These are phyloP conservation scores for Clarireedia paspali DNA, from an alignment of 2,329 filamentous ascomycete genomes.

Conservation along the genomic window DNA sequence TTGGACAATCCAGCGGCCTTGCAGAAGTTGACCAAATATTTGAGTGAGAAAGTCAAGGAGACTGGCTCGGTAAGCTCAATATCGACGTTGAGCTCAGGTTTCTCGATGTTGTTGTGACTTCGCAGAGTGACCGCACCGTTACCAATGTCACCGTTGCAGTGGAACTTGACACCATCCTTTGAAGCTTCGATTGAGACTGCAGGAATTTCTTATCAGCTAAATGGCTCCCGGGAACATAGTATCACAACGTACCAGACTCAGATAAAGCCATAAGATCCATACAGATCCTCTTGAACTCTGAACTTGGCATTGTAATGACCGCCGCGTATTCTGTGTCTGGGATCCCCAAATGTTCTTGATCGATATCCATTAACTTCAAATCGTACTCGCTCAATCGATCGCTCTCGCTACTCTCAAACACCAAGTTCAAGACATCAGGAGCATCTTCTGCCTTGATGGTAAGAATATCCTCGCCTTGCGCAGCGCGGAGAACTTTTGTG, in stretches of 20 bases:
- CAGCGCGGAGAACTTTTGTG: slow-evolving; percentile 93
- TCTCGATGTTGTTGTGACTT: slow-evolving; percentile 81
- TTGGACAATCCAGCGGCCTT: slow-evolving; percentile 82
- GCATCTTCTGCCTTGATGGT: slow-evolving; percentile 97
- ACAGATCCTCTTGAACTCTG: slow-evolving; percentile 92
- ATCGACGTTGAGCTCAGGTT: slow-evolving; percentile 75
- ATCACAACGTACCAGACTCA: slow-evolving; percentile 68
- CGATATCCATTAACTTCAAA: slow-evolving; percentile 99
- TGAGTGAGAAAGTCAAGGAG: slow-evolving; percentile 91
- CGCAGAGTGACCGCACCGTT: slow-evolving; percentile 90
- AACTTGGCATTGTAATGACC: slow-evolving; percentile 78
- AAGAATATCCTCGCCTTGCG: slow-evolving; percentile 87
- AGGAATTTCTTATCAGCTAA: slow-evolving; percentile 13
- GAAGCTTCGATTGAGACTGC: slow-evolving; percentile 88
- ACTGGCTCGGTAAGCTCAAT: slow-evolving; percentile 92
- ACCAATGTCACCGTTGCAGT: slow-evolving; percentile 88
- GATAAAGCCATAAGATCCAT: slow-evolving; percentile 86
- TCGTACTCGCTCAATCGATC: slow-evolving; percentile 98
- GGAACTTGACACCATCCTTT: slow-evolving; percentile 97
- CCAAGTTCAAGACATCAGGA: slow-evolving; percentile 88
- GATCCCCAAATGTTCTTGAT: slow-evolving; percentile 98
- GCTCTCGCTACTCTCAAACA: slow-evolving; percentile 83
- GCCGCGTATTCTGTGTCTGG: slow-evolving; percentile 98
- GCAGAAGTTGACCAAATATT: slow-evolving; percentile 99
- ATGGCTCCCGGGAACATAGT: not conserved